A percentile compares a stretch with the other conserved stretches of the same genome.
Conservation (phyloP, 2,329 filamentous ascomycete species). For the Aspergillus versicolor region DNA sequence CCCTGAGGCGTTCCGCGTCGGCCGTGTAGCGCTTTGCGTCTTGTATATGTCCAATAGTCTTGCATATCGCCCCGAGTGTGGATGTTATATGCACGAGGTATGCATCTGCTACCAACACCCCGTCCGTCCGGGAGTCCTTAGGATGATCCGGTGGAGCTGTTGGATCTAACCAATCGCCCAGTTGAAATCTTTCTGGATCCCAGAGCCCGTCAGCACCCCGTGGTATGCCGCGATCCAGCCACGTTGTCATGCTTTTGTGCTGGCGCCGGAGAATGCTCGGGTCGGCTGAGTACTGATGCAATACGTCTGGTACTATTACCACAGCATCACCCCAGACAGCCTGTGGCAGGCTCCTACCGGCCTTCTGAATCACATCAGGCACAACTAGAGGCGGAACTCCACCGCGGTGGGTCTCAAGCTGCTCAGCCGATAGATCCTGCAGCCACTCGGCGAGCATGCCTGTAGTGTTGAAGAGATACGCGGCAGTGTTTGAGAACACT, state of each 20-base stretch:
- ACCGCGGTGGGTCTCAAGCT: constrained; percentile 20
- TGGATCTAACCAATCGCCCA: constrained; percentile 46
- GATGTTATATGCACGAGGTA: constrained; percentile 38
- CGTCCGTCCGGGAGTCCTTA: constrained; percentile 31
- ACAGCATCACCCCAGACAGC: constrained; percentile 43
- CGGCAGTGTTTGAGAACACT: constrained; percentile 52
- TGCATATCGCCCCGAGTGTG: constrained; percentile 29
- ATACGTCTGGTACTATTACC: constrained; percentile 35
- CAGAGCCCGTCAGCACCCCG: constrained; percentile 36
- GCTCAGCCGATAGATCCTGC: constrained; percentile 45
- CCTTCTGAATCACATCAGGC: constrained; percentile 21
- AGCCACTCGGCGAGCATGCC: constrained; percentile 55
- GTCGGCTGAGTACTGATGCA: constrained; percentile 38
- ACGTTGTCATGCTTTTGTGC: constrained; percentile 36
- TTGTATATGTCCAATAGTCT: constrained; percentile 20
- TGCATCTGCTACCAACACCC: constrained; percentile 38
- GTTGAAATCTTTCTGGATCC: constrained; percentile 34
- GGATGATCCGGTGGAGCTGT: constrained; percentile 35
- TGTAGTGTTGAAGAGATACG: constrained; percentile 54
- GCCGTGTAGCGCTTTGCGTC: constrained; percentile 23
- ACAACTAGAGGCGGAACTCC: constrained; percentile 33
- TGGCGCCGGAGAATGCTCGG: constrained; percentile 34
- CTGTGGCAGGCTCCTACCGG: constrained; percentile 20
- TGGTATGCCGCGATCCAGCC: constrained; percentile 35
- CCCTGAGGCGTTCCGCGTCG: constrained; percentile 17